Evolutionary conservation across 257 asterid genomes (phyloP).

Genomic region (Pogostemon cablin): DNA sequence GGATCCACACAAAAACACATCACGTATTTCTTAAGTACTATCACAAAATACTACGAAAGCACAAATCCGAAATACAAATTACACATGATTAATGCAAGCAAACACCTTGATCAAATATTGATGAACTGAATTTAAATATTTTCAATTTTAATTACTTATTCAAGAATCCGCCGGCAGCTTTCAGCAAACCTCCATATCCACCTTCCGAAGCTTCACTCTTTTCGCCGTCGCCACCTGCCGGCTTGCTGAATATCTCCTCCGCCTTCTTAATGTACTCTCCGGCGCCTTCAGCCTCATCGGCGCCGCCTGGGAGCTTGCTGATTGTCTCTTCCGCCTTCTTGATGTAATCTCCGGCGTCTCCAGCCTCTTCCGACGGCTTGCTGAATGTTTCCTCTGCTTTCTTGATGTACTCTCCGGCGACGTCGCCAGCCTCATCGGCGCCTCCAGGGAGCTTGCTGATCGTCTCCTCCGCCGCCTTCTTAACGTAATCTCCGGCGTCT

Average conservation of each 20-base stretch:
- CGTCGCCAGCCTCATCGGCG: no score
- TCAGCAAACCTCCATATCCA: conserved; percentile 45
- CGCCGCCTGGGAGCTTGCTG: no score
- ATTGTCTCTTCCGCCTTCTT: no score
- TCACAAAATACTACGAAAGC: no score
- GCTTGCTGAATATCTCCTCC: conserved; percentile 17
- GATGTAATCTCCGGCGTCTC: no score
- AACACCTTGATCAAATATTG: background rate
- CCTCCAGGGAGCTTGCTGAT: no score
- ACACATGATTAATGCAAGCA: background rate
- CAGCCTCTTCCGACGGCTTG: background rate
- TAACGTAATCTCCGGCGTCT: conserved; percentile 6
- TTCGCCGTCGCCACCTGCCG: conserved; percentile 19
- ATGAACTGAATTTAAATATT: background rate
- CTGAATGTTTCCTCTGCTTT: no score
- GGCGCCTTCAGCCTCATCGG: no score
- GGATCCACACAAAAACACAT: no score
- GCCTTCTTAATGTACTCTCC: conserved; percentile 28
- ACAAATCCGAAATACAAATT: background rate
- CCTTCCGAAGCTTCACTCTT: conserved; percentile 35
- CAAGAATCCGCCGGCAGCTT: conserved; percentile 58
- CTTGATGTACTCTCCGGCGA: no score
- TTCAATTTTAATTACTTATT: conserved; percentile 31
- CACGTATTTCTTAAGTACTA: no score
- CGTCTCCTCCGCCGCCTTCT: no score